Percentiles rank a stretch among this genome's conserved stretches.
These are phyloP conservation scores for Hypsizygus ulmarius DNA, from an alignment of 1,284 basidiomycete species.

Conservation along the genomic window DNA sequence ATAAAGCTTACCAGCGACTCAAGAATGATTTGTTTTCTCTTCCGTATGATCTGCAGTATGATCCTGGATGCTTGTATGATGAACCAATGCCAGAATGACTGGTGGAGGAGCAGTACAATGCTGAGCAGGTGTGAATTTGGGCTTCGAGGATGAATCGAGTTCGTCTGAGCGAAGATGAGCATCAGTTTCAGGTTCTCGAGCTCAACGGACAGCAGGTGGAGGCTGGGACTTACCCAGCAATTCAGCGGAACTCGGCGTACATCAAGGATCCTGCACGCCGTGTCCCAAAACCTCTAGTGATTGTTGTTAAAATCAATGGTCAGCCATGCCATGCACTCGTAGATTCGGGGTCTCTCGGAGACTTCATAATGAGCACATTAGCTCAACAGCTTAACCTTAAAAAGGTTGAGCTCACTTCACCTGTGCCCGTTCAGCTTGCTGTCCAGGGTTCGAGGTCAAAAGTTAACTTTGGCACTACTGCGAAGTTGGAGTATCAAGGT, in stretches of 20 bases:
- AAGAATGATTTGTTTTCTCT: background rate
- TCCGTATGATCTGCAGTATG: background rate
- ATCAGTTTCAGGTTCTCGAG: background rate
- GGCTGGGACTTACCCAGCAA: constrained; percentile 5
- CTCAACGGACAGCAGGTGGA: constrained; percentile 4
- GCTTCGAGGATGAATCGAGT: background rate
- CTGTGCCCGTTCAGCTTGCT: constrained; percentile 29
- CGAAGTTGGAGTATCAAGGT: constrained; percentile 26
- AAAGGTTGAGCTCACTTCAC: constrained; percentile 18
- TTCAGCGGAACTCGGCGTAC: constrained; percentile 15
- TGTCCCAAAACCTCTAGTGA: constrained; percentile 30
- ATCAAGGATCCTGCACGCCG: constrained; percentile 21
- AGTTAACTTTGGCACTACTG: constrained; percentile 25
- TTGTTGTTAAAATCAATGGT: constrained; percentile 33
- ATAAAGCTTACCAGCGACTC: background rate
- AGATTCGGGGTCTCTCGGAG: constrained; percentile 28
- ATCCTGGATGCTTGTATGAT: background rate
- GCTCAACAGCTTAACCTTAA: constrained; percentile 31
- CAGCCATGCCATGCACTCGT: constrained; percentile 24
- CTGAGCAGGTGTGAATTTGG: background rate
- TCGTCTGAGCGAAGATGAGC: background rate
- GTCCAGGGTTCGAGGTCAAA: constrained; percentile 30
- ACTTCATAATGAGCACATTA: constrained; percentile 37
- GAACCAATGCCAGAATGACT: background rate
- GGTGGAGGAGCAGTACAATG: background rate